Base-by-base conservation (phyloP, 1,284 basidiomycete species). In the Cronartium quercuum region DNA sequence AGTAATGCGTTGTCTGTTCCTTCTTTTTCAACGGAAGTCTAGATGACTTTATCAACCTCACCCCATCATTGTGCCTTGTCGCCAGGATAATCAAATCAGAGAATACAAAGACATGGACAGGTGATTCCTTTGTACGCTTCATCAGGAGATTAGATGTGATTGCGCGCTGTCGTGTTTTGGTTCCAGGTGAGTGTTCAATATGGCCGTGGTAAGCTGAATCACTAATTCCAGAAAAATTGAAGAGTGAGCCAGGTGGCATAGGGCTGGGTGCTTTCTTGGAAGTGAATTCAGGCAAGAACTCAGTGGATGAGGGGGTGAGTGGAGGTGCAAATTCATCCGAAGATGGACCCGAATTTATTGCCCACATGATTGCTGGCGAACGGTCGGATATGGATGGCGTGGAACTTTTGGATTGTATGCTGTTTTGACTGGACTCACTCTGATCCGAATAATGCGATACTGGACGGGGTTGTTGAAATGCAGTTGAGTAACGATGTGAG, bases 11-110 rank as follows among this genome's bases (percentile, higher is more conserved):
- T 38, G 47, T 12, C 12, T 62, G 44, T 24, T 68, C 67, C 63
- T 58, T 79, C 78, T 37, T 82, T 77, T 79, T 79, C 76, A 78
- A 34, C 60, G 35, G 64, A 60, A 68, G 58, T 75, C 62, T 73
- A 68, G 68, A 71, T 57, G 64, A 68, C 79, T 82, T 57, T 76
- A 78, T 24, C 29, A 68, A 79, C 51, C 10, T 60, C 9, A 67
- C 63, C 21, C 63, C 58, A 6, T 76, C 69, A n/a, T 29, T 64
- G 6, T 76, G 76, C 76, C 76, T 76, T 37, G 82, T 82, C 18
- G 85, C 84, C 24, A 90, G 79, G 38, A 91, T 78, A 29, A 90
- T 80, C 44, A 91, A 78, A 82, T 91, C 90, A 47, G 87, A 87
- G 80, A 91, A 90, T 7, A 91, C 84, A 69, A 90, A 85, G 58